Evolutionary conservation across 805 yeast species (phyloP), one percentile per base, ranked within the genome.

Genomic region (Pichia paraexigua): DNA sequence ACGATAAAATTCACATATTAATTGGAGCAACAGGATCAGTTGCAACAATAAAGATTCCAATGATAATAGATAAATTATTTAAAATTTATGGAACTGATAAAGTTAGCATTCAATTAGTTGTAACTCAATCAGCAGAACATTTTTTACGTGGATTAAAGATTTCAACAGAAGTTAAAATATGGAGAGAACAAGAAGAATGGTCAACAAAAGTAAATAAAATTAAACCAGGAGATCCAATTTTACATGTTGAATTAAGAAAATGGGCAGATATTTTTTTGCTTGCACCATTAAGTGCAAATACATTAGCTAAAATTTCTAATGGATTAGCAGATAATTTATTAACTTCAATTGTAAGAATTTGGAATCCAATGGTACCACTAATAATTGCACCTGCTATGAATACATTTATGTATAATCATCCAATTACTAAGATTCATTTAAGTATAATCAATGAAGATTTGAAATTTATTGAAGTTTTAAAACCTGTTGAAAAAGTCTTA

Each of bases 161-260:
- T 63, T 66, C 87, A 22, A 75, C 84, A 18, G 83, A 83, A 59
- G 88, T 90, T 24, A 83, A 83, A 54, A 80, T 91, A 18, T 92
- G 98, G 98, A 77, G 91, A 62, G 97, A 94, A 63, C 77, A 79
- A 53, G 99, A 94, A 65, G 98, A 92, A 69, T 92, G 99, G 99
- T 68, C 71, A 5, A 61, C 62, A 30, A 68, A 68, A 17, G 58
- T 64, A 59, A 71, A 72, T 35, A 80, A 84, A n/a, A 45, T 53
- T 11, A 55, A 49, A 43, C 92, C 97, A 85, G 82, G 83, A 59
- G 98, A 94, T 67, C 97, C 98, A 1, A 96, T 94, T 39, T 73
- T 94, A 57, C 98, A 92, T 69, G 90, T 92, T 58, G 98, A 94
- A 70, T 73, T 92, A 53, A 82, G 98, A 54, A 81, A 96, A 56